phyloP scores from a whole-genome alignment of 148 eudicot species.

The Rhododendron vialii region DNA sequence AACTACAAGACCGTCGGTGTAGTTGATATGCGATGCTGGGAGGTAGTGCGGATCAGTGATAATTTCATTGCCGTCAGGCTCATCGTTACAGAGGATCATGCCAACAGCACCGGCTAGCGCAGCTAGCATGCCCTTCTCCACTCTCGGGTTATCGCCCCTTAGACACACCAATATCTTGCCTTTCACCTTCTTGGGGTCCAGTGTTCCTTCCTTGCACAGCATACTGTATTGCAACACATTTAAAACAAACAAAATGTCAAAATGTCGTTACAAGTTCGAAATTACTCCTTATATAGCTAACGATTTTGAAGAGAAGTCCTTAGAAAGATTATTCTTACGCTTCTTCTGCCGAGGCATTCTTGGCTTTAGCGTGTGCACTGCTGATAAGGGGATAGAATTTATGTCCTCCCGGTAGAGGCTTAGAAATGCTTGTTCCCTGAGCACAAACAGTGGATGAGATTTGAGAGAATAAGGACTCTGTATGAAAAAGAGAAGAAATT shows the following conservation, averaged over 20 bases:
- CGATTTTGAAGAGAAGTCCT: not conserved
- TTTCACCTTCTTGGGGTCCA: slow-evolving; percentile 57
- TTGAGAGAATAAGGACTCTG: no score
- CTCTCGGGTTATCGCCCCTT: slow-evolving; percentile 41
- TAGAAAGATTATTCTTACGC: slow-evolving; percentile 30
- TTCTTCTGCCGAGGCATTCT: slow-evolving; percentile 35
- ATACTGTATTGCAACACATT: slow-evolving; percentile 17
- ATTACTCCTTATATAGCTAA: not conserved
- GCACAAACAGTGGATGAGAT: not conserved
- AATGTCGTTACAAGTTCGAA: not conserved
- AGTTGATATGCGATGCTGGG: slow-evolving; percentile 52
- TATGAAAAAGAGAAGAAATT: no score
- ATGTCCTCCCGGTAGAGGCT: slow-evolving; percentile 22
- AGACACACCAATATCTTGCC: slow-evolving; percentile 69
- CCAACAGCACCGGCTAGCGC: slow-evolving; percentile 57
- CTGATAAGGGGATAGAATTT: slow-evolving; percentile 37
- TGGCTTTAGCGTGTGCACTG: slow-evolving; percentile 37
- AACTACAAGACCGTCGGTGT: slow-evolving; percentile 39
- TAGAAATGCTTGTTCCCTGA: slow-evolving; percentile 50
- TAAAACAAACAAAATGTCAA: no score
- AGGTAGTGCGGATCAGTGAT: slow-evolving; percentile 50
- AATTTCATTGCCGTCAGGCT: slow-evolving; percentile 34
- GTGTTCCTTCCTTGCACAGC: slow-evolving; percentile 33
- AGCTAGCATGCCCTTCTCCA: slow-evolving; percentile 44
- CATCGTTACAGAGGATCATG: slow-evolving; percentile 59